Evolutionary conservation across 495 filamentous ascomycete genomes (phyloP).

Genomic region (Daldinia childiae): DNA sequence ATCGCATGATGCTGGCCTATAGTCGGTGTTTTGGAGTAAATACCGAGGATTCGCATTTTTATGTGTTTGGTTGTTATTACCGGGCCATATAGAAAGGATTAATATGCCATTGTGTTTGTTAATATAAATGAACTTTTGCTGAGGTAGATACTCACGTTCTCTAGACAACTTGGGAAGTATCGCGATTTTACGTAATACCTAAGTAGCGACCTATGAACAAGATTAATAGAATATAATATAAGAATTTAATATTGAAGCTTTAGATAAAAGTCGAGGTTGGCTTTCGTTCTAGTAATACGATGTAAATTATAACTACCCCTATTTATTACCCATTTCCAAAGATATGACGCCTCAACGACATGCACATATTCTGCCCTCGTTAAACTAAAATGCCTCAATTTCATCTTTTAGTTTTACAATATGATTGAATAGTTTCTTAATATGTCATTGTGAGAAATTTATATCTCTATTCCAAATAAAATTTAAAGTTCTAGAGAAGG

Average conservation of each 20-base stretch:
- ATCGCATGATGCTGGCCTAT: constrained; percentile 31
- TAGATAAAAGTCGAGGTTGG: not conserved
- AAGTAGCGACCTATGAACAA: not conserved
- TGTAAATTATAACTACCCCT: not conserved
- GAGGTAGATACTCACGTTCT: not conserved
- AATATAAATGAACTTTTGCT: not conserved
- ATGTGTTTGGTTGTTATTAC: not conserved
- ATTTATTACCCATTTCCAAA: not conserved
- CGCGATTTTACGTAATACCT: not conserved
- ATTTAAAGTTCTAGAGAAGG: not conserved
- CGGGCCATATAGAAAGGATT: not conserved
- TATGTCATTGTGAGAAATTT: not conserved
- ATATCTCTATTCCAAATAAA: not conserved
- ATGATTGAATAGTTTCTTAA: not conserved
- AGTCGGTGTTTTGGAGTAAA: not conserved
- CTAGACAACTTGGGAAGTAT: not conserved
- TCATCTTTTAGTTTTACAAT: not conserved
- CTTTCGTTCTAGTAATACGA: not conserved
- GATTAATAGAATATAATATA: not conserved
- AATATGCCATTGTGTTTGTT: not conserved
- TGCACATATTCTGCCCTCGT: not conserved
- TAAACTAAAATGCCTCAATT: not conserved
- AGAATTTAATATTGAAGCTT: not conserved
- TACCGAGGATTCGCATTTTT: not conserved
- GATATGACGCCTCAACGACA: not conserved